phyloP scores from a whole-genome alignment of 495 filamentous ascomycete species.

The Elaphomyces granulatus region DNA sequence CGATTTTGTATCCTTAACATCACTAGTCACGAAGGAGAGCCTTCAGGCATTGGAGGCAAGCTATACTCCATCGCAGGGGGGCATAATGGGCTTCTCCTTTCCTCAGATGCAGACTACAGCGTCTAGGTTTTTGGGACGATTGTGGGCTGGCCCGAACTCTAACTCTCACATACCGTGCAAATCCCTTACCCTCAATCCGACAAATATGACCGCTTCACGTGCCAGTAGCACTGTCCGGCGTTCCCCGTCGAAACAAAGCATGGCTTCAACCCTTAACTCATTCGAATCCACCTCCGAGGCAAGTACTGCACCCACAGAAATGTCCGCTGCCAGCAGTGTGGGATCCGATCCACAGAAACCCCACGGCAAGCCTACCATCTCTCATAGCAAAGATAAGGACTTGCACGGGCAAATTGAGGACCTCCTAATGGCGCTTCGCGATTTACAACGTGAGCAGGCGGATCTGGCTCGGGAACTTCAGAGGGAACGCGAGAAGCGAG shows the following conservation, averaged over 20 bases:
- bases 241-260: slow-evolving; percentile 90
- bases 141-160: slow-evolving; percentile 71
- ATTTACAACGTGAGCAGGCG: slow-evolving; percentile 77
- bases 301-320: slow-evolving; percentile 61
- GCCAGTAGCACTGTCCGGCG: slow-evolving; percentile 67
- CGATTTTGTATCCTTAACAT: slow-evolving; percentile 82
- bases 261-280: slow-evolving; percentile 83
- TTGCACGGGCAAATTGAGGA: slow-evolving; percentile 94
- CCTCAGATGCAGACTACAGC: slow-evolving; percentile 80
- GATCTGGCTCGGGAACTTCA: slow-evolving; percentile 67
- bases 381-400: slow-evolving; percentile 56
- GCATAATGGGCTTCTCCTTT: slow-evolving; percentile 37
- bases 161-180: slow-evolving; percentile 40
- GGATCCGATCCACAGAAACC: slow-evolving; percentile 13
- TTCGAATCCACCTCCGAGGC: slow-evolving; percentile 60
- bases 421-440: slow-evolving; percentile 74
- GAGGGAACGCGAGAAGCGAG: slow-evolving; percentile 74
- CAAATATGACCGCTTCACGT: slow-evolving; percentile 42
- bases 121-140: slow-evolving; percentile 77
- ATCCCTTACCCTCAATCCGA: slow-evolving; percentile 48
- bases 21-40: slow-evolving; percentile 74
- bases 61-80: slow-evolving; percentile 63
- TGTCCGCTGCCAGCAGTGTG: slow-evolving; percentile 34
- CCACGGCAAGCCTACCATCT: slow-evolving; percentile 26
- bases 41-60: slow-evolving; percentile 63